Conservation (phyloP, 2,329 filamentous ascomycete species). For the Fusarium fracticaudum region DNA sequence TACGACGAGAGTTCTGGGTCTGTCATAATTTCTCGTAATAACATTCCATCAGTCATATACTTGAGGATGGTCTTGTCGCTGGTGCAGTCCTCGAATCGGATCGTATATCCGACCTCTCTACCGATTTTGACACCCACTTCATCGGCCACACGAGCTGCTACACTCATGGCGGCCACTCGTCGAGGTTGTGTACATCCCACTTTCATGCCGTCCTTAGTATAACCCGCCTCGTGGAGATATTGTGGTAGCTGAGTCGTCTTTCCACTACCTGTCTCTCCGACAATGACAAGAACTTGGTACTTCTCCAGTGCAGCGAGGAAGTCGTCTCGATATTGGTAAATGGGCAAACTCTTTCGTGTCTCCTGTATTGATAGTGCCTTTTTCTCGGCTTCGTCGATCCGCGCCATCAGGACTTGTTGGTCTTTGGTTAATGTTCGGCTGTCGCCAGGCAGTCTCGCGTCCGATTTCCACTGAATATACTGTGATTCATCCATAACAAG, state of each 20-base stretch:
- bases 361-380: conserved; percentile 91
- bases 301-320: conserved; percentile 87
- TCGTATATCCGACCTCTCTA: conserved; percentile 91
- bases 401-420: conserved; percentile 79
- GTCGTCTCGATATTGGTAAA: conserved; percentile 86
- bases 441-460: conserved; percentile 77
- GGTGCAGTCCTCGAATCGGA: conserved; percentile 93
- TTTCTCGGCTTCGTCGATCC: conserved; percentile 88
- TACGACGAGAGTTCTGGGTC: conserved; percentile 86
- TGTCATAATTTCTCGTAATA: conserved; percentile 88
- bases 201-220: conserved; percentile 83
- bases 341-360: conserved; percentile 87
- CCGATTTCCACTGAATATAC: conserved; percentile 85
- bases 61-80: conserved; percentile 91
- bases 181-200: conserved; percentile 94
- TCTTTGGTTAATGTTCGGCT: conserved; percentile 78
- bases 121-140: conserved; percentile 92
- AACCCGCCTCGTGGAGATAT: conserved; percentile 91
- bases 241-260: conserved; percentile 97
- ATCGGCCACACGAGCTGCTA: conserved; percentile 94
- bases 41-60: conserved; percentile 98
- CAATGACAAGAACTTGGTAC: conserved; percentile 89
- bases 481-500: conserved; percentile 92
- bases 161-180: conserved; percentile 96
- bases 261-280: conserved; percentile 93